Evolutionary conservation across 257 asterid genomes (phyloP).

Genomic region (Solanum piurae): DNA sequence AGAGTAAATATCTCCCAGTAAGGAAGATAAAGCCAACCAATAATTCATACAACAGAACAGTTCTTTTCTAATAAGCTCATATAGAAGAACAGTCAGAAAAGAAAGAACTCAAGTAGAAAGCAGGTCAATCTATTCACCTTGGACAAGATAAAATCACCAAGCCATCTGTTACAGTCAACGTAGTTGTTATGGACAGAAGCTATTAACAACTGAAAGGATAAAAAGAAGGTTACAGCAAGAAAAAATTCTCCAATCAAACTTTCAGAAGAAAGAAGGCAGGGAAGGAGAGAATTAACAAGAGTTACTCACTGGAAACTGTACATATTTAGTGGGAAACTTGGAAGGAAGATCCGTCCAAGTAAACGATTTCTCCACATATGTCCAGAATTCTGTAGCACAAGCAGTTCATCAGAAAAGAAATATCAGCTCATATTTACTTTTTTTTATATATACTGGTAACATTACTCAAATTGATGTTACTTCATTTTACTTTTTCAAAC

Average conservation of each 20-base stretch:
- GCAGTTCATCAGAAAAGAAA: not conserved
- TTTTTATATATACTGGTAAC: not conserved
- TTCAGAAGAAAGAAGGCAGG: not conserved
- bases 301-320: slow-evolving; percentile 83
- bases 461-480: not conserved
- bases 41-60: not conserved
- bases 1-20: not conserved
- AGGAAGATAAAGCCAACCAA: not conserved
- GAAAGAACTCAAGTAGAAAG: not conserved
- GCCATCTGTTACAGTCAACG: slow-evolving; percentile 95
- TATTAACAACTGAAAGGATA: slow-evolving; percentile 51
- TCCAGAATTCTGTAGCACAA: slow-evolving; percentile 77
- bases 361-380: slow-evolving; percentile 91
- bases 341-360: slow-evolving; percentile 98
- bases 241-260: not conserved
- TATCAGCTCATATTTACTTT: not conserved
- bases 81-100: not conserved
- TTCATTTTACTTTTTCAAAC: not conserved
- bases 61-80: not conserved
- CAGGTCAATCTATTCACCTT: slow-evolving; percentile 40
- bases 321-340: slow-evolving; percentile 94
- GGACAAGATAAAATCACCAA: slow-evolving; percentile 88
- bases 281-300: not conserved
- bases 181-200: slow-evolving; percentile 92
- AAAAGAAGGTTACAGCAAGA: slow-evolving; percentile 1